Evolutionary conservation across 73 alveolate species (phyloP).

Genomic region (Tetrahymena borealis): DNA sequence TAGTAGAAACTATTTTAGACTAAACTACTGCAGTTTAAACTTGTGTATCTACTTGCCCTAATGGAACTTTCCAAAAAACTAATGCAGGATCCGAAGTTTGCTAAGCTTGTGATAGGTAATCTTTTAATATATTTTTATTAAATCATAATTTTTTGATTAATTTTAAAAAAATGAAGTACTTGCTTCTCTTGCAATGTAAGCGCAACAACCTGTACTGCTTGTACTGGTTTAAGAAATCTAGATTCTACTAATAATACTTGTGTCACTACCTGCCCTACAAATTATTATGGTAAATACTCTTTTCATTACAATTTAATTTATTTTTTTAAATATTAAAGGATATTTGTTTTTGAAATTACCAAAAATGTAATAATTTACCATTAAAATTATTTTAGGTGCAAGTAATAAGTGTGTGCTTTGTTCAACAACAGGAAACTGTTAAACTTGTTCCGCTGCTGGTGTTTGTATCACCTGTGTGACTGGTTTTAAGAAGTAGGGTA

Average conservation of each 20-base stretch:
- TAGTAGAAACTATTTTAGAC: background rate
- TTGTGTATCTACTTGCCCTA: background rate
- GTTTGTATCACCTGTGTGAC: background rate
- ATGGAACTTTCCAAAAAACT: background rate
- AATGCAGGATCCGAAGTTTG: background rate
- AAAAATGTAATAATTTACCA: background rate
- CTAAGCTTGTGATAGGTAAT: background rate
- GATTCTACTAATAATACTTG: too few relatives aligned
- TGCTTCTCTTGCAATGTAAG: too few relatives aligned
- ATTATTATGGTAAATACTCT: too few relatives aligned
- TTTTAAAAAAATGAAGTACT: too few relatives aligned
- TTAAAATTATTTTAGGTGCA: background rate
- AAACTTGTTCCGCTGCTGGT: background rate
- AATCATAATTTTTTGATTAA: too few relatives aligned
- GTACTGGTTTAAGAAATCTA: too few relatives aligned
- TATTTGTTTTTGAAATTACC: background rate
- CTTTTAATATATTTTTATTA: background rate
- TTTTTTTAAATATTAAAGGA: too few relatives aligned
- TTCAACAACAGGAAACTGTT: background rate
- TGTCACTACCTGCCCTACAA: too few relatives aligned
- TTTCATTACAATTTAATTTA: too few relatives aligned
- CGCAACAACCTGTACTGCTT: too few relatives aligned
- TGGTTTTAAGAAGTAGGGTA: background rate
- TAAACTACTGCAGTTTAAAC: background rate
- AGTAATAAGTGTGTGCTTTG: background rate